A percentile compares a stretch with the other conserved stretches of the same genome.
Evolutionary conservation across 1,284 basidiomycete species (phyloP).

Genomic region (Ceratobasidium sp.): DNA sequence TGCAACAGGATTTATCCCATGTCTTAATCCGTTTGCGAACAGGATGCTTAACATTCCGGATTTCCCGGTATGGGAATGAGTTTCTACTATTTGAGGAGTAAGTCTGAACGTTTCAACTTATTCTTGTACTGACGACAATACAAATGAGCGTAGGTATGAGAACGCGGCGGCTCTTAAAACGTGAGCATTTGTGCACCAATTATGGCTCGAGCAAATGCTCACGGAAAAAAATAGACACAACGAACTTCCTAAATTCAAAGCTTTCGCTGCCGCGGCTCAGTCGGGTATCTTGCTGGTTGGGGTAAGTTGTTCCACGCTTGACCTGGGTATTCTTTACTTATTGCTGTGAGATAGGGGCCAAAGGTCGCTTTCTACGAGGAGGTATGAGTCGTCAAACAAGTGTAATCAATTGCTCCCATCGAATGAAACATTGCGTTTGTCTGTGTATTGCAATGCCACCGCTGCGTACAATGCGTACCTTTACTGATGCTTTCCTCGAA

Average conservation of each 20-base stretch:
- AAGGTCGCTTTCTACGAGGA: conserved; percentile 1
- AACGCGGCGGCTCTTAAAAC: neutral
- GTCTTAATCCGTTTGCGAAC: neutral
- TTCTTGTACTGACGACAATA: neutral
- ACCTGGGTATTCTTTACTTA: neutral
- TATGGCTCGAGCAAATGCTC: neutral
- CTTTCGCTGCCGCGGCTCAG: neutral
- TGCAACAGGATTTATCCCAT: neutral
- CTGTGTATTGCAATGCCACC: neutral
- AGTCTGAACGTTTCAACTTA: neutral
- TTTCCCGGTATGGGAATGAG: conserved; percentile 21
- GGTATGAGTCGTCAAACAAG: neutral
- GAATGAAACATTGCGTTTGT: neutral
- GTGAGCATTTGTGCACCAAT: neutral
- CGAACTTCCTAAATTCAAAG: neutral
- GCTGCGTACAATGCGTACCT: too few relatives aligned
- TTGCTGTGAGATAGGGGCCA: neutral
- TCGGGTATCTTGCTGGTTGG: neutral
- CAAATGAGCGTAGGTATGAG: neutral
- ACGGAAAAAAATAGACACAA: neutral
- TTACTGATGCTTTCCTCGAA: too few relatives aligned
- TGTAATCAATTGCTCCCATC: neutral
- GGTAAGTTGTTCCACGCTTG: neutral
- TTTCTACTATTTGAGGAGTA: conserved; percentile 32
- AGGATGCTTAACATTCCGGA: conserved; percentile 10